Evolutionary conservation across 2,329 filamentous ascomycete species (phyloP), one percentile per base, ranked within the genome.

Genomic region (Biscogniauxia sp.): DNA sequence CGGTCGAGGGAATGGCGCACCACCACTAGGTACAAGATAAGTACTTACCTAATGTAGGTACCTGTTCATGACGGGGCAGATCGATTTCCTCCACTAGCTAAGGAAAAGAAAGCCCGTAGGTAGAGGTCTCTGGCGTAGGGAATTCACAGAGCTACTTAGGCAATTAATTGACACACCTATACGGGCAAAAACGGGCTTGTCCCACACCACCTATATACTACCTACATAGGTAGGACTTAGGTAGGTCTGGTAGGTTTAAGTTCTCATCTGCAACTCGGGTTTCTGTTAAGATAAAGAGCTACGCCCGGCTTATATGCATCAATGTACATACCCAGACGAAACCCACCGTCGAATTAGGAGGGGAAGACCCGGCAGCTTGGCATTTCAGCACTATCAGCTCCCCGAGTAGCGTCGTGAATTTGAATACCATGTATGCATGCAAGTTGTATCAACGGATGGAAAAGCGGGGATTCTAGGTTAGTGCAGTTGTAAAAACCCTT

Each of bases 251-350:
- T 9, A 32, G 28, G 28, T 32, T 32, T 5, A 23, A 23, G 23
- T 56, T 57, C 52, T 51, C 63, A 64, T 58, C 53, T 13, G 26
- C 32, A 53, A 50, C 60, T 60, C 61, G 25, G 15, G 53, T 25
- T 61, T 25, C 51, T 65, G 65, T 67, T 65, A 67, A 65, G 65
- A 64, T 64, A 63, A 64, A 41, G 45, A 51, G n/a, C 51, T 25
- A 17, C 50, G 28, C 54, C 19, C 37, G 37, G 37, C 37, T 32
- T 32, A 45, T 11, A 45, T 45, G 37, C 37, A 45, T n/a, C n/a
- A n/a, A 54, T 19, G 53, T 50, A 54, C 53, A n/a, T n/a, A n/a
- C 53, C 58, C 53, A 23, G 37, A 37, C 51, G 7, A 19, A 55
- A 13, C 32, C 37, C 61, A 57, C 54, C 2, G 19, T n/a, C 37